Evolutionary conservation across 2,329 filamentous ascomycete species (phyloP), one percentile per base, ranked within the genome.

Genomic region (Fusarium begoniae): DNA sequence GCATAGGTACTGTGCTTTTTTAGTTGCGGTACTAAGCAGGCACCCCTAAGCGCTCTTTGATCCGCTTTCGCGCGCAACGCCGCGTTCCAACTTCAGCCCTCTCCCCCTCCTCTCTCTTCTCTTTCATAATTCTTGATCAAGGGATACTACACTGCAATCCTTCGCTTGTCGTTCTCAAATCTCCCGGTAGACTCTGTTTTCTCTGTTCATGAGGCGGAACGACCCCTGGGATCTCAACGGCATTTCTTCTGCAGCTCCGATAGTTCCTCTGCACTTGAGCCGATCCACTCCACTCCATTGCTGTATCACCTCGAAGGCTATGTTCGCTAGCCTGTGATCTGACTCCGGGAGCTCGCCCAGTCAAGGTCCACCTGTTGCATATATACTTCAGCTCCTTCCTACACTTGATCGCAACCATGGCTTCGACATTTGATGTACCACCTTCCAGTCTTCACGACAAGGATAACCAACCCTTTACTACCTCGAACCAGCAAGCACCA

Each of bases 351-450:
- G 68, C 51, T 72, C 69, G 60, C 73, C 69, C 70, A 75, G 69
- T 70, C 61, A 60, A 78, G 69, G 65, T 75, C 68, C 66, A 70
- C 74, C 43, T 50, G 50, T 66, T 78, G 55, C 81, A 84, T 83
- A 84, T 83, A 83, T 79, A 76, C 76, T 75, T 66, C 43, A 73
- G 76, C 72, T 71, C 73, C 75, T 73, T 73, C 68, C 72, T 56
- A 51, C 47, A 56, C 60, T 60, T 45, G 68, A 59, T 54, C 73
- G 75, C 77, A 79, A 79, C 75, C 78, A 87, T 87, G 85, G 82
- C 85, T 81, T 85, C 83, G 56, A 81, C 82, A 75, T 85, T 83
- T 77, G 83, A 82, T 68, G 79, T 84, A 73, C 81, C 82, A 70
- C 82, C 82, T 70, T 79, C 82, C 66, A 83, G 81, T 75, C 80